phyloP scores from a whole-genome alignment of 768 basidiomycete species.

The Pluteus cervinus region DNA sequence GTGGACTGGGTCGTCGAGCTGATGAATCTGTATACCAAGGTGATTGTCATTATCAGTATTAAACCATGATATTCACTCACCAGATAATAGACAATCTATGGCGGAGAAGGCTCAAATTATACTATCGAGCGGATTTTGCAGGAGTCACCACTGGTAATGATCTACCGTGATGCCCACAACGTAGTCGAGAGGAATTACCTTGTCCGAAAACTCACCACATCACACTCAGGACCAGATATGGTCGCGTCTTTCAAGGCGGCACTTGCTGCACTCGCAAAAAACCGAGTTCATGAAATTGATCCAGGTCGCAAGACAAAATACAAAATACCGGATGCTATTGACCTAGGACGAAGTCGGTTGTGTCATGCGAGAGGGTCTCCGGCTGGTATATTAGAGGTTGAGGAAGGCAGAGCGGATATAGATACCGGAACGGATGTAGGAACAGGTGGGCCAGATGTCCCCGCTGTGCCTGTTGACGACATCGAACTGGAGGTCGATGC shows the following conservation, averaged over 20 bases:
- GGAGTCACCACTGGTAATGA: constrained; percentile 1
- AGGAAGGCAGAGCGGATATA: neutral
- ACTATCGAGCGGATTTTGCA: constrained; percentile 1
- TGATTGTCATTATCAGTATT: constrained; percentile 13
- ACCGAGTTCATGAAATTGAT: neutral
- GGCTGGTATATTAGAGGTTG: constrained; percentile 25
- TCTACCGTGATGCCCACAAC: neutral
- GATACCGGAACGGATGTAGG: neutral
- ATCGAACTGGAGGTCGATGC: too few species aligned
- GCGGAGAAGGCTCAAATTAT: constrained; percentile 2
- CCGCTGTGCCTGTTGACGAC: neutral
- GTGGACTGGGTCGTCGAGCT: too few species aligned
- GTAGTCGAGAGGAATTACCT: constrained; percentile 1
- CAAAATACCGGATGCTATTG: neutral
- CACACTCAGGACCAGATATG: constrained; percentile 3
- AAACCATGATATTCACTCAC: constrained; percentile 7
- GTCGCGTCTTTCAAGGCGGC: neutral
- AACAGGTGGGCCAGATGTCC: neutral
- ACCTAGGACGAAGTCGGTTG: constrained; percentile 23
- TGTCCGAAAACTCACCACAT: constrained; percentile 24
- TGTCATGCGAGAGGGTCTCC: constrained; percentile 35
- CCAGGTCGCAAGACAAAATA: neutral
- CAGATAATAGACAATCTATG: neutral
- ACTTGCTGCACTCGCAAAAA: neutral
- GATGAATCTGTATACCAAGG: constrained; percentile 1